Evolutionary conservation across 495 filamentous ascomycete species (phyloP).

Genomic region (Letharia lupina): DNA sequence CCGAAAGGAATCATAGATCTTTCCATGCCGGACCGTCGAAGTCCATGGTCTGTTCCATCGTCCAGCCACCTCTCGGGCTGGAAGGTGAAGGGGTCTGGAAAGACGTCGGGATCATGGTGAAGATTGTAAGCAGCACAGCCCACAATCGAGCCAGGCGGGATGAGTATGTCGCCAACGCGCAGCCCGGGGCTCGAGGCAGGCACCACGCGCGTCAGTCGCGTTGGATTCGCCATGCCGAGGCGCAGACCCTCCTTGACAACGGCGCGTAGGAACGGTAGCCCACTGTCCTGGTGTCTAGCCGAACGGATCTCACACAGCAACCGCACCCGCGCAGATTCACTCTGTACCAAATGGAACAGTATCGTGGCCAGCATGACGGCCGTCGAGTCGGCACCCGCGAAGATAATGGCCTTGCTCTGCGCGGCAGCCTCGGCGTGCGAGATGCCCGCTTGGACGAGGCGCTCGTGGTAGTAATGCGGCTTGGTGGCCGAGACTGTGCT

Average conservation of each 20-base stretch:
- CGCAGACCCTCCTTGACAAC: slow-evolving; percentile 40
- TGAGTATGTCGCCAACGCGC: slow-evolving; percentile 29
- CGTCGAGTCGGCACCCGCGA: slow-evolving; percentile 41
- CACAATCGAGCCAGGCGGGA: slow-evolving; percentile 40
- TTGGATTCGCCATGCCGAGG: slow-evolving; percentile 43
- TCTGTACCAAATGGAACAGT: slow-evolving; percentile 29
- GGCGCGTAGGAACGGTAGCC: slow-evolving; percentile 33
- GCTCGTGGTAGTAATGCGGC: slow-evolving; percentile 38
- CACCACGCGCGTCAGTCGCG: slow-evolving; percentile 41
- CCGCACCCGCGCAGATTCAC: neutral
- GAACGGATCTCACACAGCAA: slow-evolving; percentile 13
- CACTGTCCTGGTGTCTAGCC: neutral
- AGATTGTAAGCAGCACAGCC: slow-evolving; percentile 36
- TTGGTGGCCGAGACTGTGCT: slow-evolving; percentile 17
- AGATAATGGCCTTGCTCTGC: slow-evolving; percentile 37
- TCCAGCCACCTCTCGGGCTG: slow-evolving; percentile 42
- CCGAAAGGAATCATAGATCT: slow-evolving; percentile 42
- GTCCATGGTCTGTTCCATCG: neutral
- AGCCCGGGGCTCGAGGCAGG: slow-evolving; percentile 29
- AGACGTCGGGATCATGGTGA: slow-evolving; percentile 39
- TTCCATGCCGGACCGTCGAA: slow-evolving; percentile 29
- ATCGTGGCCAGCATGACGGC: slow-evolving; percentile 41
- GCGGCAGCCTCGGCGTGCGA: slow-evolving; percentile 35
- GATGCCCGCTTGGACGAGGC: slow-evolving; percentile 38
- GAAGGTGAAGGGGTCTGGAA: slow-evolving; percentile 38